phyloP scores from a whole-genome alignment of 2,329 filamentous ascomycete genomes.

The Colletotrichum sp. region DNA sequence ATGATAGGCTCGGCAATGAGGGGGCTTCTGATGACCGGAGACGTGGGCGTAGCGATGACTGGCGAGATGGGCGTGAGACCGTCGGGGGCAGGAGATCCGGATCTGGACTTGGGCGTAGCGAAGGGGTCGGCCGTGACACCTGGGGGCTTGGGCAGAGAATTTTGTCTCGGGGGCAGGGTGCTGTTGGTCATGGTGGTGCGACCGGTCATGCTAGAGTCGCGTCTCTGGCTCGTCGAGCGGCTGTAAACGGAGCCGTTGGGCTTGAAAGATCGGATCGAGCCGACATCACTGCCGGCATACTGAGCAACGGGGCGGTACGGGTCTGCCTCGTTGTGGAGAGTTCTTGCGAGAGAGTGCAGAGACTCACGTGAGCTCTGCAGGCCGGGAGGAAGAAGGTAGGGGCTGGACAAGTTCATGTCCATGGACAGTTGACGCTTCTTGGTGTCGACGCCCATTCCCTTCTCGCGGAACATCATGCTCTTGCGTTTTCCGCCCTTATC shows the following conservation, averaged over 20 bases:
- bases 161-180: constrained; percentile 42
- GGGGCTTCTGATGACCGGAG: constrained; percentile 8
- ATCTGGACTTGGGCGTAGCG: constrained; percentile 33
- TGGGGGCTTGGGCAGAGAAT: constrained; percentile 49
- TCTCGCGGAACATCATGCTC: constrained; percentile 55
- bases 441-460: constrained; percentile 36
- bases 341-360: constrained; percentile 82
- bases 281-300: constrained; percentile 63
- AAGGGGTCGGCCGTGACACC: constrained; percentile 40
- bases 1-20: constrained; percentile 34
- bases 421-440: constrained; percentile 66
- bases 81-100: constrained; percentile 12
- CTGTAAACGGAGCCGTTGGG: constrained; percentile 51
- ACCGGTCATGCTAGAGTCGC: constrained; percentile 31
- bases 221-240: constrained; percentile 41
- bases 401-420: constrained; percentile 78
- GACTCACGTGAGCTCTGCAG: constrained; percentile 84
- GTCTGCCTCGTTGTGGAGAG: constrained; percentile 77
- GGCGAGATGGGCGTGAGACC: constrained; percentile 27
- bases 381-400: constrained; percentile 90
- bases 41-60: constrained; percentile 22
- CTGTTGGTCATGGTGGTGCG: constrained; percentile 31
- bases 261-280: constrained; percentile 59
- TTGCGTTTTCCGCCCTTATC: constrained; percentile 40
- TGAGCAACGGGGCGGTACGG: constrained; percentile 74